Evolutionary conservation across 495 filamentous ascomycete species (phyloP).

Genomic region (Aspergillus cavernicola): DNA sequence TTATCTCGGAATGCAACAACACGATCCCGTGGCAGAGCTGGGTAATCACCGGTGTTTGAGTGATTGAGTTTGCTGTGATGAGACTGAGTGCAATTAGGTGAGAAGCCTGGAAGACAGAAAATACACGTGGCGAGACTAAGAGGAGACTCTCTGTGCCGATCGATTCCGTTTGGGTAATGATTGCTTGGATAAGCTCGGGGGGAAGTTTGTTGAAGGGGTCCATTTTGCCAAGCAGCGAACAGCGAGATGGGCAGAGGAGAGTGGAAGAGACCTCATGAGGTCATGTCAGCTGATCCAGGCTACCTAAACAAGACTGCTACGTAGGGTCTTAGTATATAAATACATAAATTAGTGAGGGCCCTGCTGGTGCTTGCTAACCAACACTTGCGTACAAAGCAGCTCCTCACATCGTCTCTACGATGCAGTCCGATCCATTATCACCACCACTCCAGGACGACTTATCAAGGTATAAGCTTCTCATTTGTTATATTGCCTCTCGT

Average conservation of each 20-base stretch:
- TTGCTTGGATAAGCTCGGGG: neutral
- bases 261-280: too few species aligned
- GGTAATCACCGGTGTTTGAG: neutral
- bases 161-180: neutral
- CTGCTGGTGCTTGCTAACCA: neutral
- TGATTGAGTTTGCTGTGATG: slow-evolving; percentile 3
- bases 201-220: neutral
- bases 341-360: neutral
- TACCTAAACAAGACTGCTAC: too few species aligned
- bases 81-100: neutral
- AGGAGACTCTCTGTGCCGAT: slow-evolving; percentile 4
- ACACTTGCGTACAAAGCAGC: neutral
- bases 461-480: neutral
- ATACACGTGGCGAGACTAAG: neutral
- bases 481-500: neutral
- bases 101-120: neutral
- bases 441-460: neutral
- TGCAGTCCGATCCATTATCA: neutral
- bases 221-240: neutral
- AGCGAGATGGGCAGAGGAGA: too few species aligned
- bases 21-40: neutral
- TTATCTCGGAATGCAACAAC: neutral
- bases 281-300: too few species aligned
- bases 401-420: neutral
- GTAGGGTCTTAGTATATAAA: too few species aligned